Conservation (phyloP, 257 asterid genomes). For the Solanum piurae region DNA sequence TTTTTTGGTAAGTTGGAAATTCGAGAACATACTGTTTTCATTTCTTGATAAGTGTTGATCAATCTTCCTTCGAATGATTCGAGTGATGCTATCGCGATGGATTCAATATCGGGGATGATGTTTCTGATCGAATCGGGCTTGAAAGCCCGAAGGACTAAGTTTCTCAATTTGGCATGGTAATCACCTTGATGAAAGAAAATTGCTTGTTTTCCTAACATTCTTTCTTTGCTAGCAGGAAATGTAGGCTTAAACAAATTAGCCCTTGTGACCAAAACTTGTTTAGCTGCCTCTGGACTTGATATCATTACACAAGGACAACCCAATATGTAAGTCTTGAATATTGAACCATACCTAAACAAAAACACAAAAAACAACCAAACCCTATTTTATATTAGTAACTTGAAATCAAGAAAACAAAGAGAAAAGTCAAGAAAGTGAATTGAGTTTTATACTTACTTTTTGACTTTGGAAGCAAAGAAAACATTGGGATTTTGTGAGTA, state of each 20-base stretch:
- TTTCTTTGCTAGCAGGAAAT: conserved; percentile 33
- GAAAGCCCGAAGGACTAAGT: conserved; percentile 25
- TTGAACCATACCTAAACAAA: conserved; percentile 24
- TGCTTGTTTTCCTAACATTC: conserved; percentile 36
- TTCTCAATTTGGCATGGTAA: conserved; percentile 28
- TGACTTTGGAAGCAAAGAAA: conserved; percentile 26
- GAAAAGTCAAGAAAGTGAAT: not conserved
- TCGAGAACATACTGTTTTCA: conserved; percentile 24
- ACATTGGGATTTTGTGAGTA: conserved; percentile 32
- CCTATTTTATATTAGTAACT: not conserved
- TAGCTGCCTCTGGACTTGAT: conserved; percentile 31
- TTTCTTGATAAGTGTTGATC: conserved; percentile 29
- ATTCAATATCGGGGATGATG: conserved; percentile 12
- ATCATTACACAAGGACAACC: conserved; percentile 42
- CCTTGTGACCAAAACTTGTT: conserved; percentile 22
- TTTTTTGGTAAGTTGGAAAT: not conserved
- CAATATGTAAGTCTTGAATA: conserved; percentile 34
- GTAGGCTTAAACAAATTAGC: conserved; percentile 36
- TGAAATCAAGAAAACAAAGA: not conserved
- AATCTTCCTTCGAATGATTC: conserved; percentile 17
- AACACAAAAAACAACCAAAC: not conserved
- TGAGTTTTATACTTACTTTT: conserved; percentile 12
- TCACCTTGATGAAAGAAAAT: conserved; percentile 36
- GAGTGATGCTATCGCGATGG: conserved; percentile 9
- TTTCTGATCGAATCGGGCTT: conserved; percentile 19